Percentiles rank a stretch among this genome's conserved stretches.
phyloP scores from a whole-genome alignment of 164 flowering plant genomes.

The Nelumbo lutea region DNA sequence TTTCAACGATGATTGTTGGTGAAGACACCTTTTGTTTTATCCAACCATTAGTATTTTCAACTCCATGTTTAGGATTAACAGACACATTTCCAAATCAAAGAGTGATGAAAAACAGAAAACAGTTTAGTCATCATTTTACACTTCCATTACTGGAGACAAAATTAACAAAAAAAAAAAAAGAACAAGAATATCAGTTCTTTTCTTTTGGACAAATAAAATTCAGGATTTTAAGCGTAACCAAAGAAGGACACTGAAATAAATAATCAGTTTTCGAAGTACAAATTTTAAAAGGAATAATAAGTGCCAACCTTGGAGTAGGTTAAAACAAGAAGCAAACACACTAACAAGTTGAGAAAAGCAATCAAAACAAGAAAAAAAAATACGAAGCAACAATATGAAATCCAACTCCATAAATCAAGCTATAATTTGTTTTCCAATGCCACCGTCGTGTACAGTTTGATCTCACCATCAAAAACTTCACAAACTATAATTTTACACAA shows the following conservation, averaged over 20 bases:
- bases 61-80: not conserved
- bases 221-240: no score
- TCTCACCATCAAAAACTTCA: not conserved
- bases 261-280: no score
- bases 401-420: not conserved
- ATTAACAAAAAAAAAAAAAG: no score
- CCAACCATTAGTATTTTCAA: not conserved
- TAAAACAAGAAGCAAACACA: not conserved
- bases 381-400: not conserved
- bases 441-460: not conserved
- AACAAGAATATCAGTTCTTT: no score
- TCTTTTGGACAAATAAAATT: no score
- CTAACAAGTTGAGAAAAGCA: not conserved
- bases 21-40: constrained; percentile 67
- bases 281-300: no score
- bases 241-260: no score
- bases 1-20: constrained; percentile 91
- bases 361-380: not conserved
- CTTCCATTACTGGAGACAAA: no score
- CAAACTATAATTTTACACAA: not conserved
- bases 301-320: no score
- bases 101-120: not conserved
- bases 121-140: no score
- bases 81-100: not conserved
- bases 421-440: not conserved